Conservation (phyloP, 805 yeast species). For the Monosporozyma yasuniensis region DNA sequence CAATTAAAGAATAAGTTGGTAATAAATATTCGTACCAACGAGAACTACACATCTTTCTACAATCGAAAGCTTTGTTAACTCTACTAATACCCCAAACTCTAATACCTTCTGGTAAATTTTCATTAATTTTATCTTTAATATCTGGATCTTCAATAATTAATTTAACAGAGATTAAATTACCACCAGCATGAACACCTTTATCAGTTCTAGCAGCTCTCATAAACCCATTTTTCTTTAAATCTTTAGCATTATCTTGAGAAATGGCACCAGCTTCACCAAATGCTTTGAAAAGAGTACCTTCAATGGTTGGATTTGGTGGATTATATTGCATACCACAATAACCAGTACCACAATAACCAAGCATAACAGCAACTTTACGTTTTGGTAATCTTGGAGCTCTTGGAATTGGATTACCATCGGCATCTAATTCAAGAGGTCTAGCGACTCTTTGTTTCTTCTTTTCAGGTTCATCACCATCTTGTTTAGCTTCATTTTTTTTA, state of each 20-base stretch:
- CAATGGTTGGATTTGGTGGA: conserved; percentile 83
- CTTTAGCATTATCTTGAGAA: conserved; percentile 77
- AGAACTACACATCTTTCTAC: conserved; percentile 92
- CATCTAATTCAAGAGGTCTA: conserved; percentile 35
- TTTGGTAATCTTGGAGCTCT: conserved; percentile 65
- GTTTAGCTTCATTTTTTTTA: neutral
- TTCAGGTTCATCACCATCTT: conserved; percentile 8
- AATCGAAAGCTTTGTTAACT: conserved; percentile 84
- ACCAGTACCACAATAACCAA: conserved; percentile 95
- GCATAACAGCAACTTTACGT: conserved; percentile 78
- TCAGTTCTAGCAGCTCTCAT: conserved; percentile 86
- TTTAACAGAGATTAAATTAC: conserved; percentile 78
- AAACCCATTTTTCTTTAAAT: conserved; percentile 78
- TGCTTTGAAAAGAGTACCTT: conserved; percentile 79
- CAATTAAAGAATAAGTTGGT: conserved; percentile 83
- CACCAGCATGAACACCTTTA: conserved; percentile 97
- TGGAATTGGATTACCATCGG: conserved; percentile 51
- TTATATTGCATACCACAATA: conserved; percentile 94
- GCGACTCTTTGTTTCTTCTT: conserved; percentile 19
- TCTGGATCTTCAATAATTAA: conserved; percentile 54
- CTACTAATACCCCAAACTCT: conserved; percentile 90
- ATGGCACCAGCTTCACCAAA: conserved; percentile 82
- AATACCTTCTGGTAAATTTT: conserved; percentile 70
- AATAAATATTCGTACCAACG: conserved; percentile 88
- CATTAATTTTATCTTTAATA: conserved; percentile 64